Base-by-base conservation (phyloP, 441 rosid genomes). In the Viola pubescens region DNA sequence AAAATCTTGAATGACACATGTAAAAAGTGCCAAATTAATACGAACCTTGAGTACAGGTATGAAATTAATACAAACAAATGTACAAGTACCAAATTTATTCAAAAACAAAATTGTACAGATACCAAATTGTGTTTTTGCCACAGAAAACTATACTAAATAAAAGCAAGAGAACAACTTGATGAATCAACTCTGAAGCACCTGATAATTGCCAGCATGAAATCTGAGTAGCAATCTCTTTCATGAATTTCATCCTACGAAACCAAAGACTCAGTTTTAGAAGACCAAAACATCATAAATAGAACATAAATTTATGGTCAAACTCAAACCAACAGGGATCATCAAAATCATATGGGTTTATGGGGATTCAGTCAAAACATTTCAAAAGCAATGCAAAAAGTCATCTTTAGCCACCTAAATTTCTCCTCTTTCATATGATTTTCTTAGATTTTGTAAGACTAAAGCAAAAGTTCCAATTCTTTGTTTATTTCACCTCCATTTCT, bases 201-300 rank as follows among this genome's bases (percentile, higher is more conserved):
- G 70, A 92, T 66, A 64, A 89, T 86, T 66, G 97, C 87, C 84
- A 92, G 65, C 79, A 87, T 86, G 75, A 92, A 83, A 81, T 92
- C 98, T 16, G 92, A 87, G 79, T 77, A 87, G 79, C 92, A 81
- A 75, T 92, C 97, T 73, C 98, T 86, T 73, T 92, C 98, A 73
- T 92, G 98, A 67, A 92, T 83, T 81, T 92, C 98, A 75, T 92
- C 98, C 98, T 92, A 70, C 75, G 76, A 73, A 54, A 34, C 48
- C 60, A 68, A 67, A 68, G 61, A 69, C 56, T 39, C 55, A 37
- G 64, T 70, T 58, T 62, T 52, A 37, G 12, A 59, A 50, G 42
- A 12, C 45, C 34, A 54, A 63, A 52, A 51, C 43, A 60, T 59
- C 54, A 50, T 6, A 54, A 34, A 16, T 37, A 60, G 9, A 11